Conservation (phyloP, 169 alveolate genomes). For the Plasmodium vinckei region DNA sequence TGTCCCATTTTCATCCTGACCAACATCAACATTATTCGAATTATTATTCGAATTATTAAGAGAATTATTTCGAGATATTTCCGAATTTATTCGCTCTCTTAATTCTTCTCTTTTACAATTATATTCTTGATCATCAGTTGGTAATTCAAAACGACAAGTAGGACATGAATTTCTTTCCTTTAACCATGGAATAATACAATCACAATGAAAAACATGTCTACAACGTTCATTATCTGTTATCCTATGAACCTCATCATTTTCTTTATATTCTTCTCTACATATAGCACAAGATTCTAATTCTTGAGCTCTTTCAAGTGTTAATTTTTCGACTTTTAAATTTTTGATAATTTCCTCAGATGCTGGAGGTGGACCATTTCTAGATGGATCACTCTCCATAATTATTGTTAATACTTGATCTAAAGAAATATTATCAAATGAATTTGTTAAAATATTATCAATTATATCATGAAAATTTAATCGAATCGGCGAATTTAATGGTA, state of each 20-base stretch:
- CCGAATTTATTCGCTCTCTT: constrained; percentile 79
- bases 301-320: constrained; percentile 77
- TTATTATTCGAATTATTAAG: background rate
- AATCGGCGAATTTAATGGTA: constrained; percentile 46
- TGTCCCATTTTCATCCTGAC: background rate
- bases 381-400: constrained; percentile 89
- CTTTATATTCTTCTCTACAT: constrained; percentile 88
- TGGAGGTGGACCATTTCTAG: constrained; percentile 90
- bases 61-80: constrained; percentile 76
- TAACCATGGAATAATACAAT: constrained; percentile 96
- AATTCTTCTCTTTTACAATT: constrained; percentile 86
- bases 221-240: constrained; percentile 87
- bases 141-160: constrained; percentile 95
- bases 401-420: constrained; percentile 81
- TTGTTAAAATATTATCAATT: constrained; percentile 61
- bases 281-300: constrained; percentile 87
- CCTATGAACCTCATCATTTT: constrained; percentile 84
- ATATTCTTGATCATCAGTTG: constrained; percentile 94
- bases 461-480: constrained; percentile 54
- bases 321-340: constrained; percentile 79
- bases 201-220: constrained; percentile 94
- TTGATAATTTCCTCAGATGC: constrained; percentile 85
- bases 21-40: background rate
- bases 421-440: constrained; percentile 79
- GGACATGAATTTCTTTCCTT: constrained; percentile 96